Evolutionary conservation across 2,329 filamentous ascomycete species (phyloP).

Genomic region (Talaromyces amestolkiae): DNA sequence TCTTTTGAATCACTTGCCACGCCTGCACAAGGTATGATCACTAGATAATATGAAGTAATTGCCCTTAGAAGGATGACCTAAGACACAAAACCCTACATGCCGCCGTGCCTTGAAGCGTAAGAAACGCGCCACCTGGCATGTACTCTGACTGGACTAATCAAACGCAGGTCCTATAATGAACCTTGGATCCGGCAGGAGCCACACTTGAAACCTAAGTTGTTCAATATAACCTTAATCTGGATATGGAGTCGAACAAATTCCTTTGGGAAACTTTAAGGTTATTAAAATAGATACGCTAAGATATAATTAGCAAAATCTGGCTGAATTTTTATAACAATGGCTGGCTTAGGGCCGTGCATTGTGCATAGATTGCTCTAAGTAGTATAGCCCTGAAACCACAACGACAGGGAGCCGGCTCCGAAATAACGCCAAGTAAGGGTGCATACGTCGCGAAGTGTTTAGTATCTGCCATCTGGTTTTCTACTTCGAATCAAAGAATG

Average conservation of each 20-base stretch:
- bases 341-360: not conserved
- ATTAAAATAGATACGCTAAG: not conserved
- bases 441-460: not conserved
- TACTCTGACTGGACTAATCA: not conserved
- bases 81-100: not conserved
- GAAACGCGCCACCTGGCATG: not conserved
- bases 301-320: not conserved
- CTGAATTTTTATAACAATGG: not conserved
- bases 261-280: not conserved
- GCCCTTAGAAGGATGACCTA: not conserved
- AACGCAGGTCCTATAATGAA: not conserved
- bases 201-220: not conserved
- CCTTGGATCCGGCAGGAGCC: not conserved
- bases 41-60: not conserved
- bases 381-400: not conserved
- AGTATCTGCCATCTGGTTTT: not conserved
- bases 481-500: not conserved
- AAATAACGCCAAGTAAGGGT: not conserved
- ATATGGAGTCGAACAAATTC: not conserved
- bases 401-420: not conserved
- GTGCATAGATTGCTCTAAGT: not conserved
- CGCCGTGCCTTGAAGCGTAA: not conserved
- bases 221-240: too few relatives aligned
- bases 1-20: not conserved
- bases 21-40: too few relatives aligned